phyloP scores from a whole-genome alignment of 2,329 filamentous ascomycete genomes.

The Beauveria varroae region DNA sequence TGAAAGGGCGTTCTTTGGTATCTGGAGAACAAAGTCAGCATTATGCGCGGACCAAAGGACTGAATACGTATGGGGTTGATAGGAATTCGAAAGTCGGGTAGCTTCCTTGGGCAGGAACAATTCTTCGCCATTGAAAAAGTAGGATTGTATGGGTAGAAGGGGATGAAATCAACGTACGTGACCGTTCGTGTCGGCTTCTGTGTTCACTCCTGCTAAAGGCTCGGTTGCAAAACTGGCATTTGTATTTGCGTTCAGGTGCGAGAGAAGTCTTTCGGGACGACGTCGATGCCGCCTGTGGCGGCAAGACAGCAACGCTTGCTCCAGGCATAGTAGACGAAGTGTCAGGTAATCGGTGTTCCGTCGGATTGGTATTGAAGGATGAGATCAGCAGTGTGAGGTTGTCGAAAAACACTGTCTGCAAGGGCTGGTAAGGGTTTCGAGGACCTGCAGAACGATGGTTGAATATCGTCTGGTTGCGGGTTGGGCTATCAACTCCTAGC shows the following conservation, averaged over 20 bases:
- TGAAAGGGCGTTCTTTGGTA: conserved; percentile 98
- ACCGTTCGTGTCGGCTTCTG: conserved; percentile 91
- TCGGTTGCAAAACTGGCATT: conserved; percentile 97
- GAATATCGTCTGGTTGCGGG: conserved; percentile 41
- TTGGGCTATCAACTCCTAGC: conserved; percentile 16
- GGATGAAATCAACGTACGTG: conserved; percentile 63
- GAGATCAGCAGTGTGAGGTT: conserved; percentile 8
- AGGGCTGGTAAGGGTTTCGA: conserved; percentile 7
- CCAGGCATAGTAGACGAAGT: conserved; percentile 52
- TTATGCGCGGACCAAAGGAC: not conserved
- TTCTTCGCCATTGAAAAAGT: not conserved
- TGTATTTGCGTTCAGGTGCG: conserved; percentile 95
- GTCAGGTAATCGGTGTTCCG: not conserved
- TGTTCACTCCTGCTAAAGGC: conserved; percentile 98
- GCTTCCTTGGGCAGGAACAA: not conserved
- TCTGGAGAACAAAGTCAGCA: conserved; percentile 45
- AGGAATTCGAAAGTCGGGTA: not conserved
- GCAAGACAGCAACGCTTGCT: conserved; percentile 57
- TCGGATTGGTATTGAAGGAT: not conserved
- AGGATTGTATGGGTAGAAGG: not conserved
- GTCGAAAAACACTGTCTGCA: conserved; percentile 15
- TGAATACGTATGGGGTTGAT: not conserved
- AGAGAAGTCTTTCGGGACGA: conserved; percentile 67
- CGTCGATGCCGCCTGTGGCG: conserved; percentile 59
- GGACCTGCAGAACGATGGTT: conserved; percentile 46